Evolutionary conservation across 2,329 filamentous ascomycete species (phyloP), one percentile per base, ranked within the genome.

Genomic region (Teratosphaeria epicoccoides): DNA sequence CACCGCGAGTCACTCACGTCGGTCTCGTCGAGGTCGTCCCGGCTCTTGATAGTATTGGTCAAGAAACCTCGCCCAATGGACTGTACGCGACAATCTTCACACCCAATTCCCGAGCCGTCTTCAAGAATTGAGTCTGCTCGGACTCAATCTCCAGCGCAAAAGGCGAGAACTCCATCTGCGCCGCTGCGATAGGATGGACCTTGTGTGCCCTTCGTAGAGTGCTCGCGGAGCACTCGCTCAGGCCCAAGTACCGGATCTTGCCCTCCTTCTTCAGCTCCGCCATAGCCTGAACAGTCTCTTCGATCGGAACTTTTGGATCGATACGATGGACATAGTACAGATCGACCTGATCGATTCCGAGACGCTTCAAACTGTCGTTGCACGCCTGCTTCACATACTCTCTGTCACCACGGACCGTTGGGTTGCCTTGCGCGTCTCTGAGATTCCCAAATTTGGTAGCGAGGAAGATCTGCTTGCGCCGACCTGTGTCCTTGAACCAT

Each of bases 131-230:
- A 2, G 66, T 69, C 49, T 52, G 67, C 54, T 57, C 57, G 0
- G 62, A 63, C 54, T 80, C 77, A 43, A 80, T 77, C 40, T 77
- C 75, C 6, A 70, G 63, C 1, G 67, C 67, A 57, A 77, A 78
- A 0, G 73, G 70, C 2, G 69, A 74, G 62, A 76, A 79, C 57
- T 79, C 77, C 46, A 77, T 69, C 64, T 81, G 76, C n/a, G 76
- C 72, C 7, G 73, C 74, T 4, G 71, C 65, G 49, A 82, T 74
- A 5, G 70, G 75, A 52, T 74, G 70, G 3, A 80, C 66, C 12
- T 66, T 68, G 60, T 66, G 61, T 4, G 79, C 78, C 17, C 77
- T 70, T 5, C 73, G 71, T 29, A 81, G 69, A 0, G 76, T 76
- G 6, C 66, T 63, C 4, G 75, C 71, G 24, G 70, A 72, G 50